These are phyloP conservation scores for Filosporella fistucella DNA, from an alignment of 495 filamentous ascomycete species.

Conservation along the genomic window DNA sequence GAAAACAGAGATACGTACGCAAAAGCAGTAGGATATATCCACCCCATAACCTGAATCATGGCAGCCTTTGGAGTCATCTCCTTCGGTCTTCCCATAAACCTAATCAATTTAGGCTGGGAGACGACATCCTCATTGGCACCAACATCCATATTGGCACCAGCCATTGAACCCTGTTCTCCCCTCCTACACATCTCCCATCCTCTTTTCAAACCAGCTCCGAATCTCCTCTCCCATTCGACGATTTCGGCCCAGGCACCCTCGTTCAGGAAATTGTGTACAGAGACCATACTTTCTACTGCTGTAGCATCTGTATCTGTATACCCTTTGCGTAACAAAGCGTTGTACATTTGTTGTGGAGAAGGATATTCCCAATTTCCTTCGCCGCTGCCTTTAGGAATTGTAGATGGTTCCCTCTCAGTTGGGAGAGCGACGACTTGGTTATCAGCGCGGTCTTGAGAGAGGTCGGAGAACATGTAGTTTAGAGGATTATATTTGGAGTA, in stretches of 20 bases:
- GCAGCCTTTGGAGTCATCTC: constrained; percentile 88
- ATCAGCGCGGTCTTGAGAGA: constrained; percentile 72
- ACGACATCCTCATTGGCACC: constrained; percentile 36
- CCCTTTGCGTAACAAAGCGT: constrained; percentile 91
- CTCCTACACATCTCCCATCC: constrained; percentile 73
- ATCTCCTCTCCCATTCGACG: constrained; percentile 83
- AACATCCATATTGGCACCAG: constrained; percentile 21
- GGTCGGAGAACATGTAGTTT: constrained; percentile 89
- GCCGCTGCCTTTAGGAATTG: constrained; percentile 78
- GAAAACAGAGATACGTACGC: constrained; percentile 42
- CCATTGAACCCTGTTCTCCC: constrained; percentile 59
- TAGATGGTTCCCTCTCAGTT: constrained; percentile 71
- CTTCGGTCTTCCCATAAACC: constrained; percentile 83
- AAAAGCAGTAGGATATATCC: constrained; percentile 74
- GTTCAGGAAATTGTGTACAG: constrained; percentile 96
- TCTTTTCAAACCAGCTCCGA: constrained; percentile 60
- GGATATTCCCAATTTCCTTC: constrained; percentile 93
- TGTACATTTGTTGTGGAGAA: constrained; percentile 99
- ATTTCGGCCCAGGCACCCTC: constrained; percentile 97
- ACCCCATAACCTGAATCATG: constrained; percentile 71
- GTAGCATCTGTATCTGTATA: constrained; percentile 90
- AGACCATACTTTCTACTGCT: constrained; percentile 95
- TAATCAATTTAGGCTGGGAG: constrained; percentile 61
- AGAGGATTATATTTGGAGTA: constrained; percentile 79
- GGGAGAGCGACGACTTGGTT: constrained; percentile 70